phyloP scores from a whole-genome alignment of 148 eudicot genomes.

The Rhododendron ovatum region DNA sequence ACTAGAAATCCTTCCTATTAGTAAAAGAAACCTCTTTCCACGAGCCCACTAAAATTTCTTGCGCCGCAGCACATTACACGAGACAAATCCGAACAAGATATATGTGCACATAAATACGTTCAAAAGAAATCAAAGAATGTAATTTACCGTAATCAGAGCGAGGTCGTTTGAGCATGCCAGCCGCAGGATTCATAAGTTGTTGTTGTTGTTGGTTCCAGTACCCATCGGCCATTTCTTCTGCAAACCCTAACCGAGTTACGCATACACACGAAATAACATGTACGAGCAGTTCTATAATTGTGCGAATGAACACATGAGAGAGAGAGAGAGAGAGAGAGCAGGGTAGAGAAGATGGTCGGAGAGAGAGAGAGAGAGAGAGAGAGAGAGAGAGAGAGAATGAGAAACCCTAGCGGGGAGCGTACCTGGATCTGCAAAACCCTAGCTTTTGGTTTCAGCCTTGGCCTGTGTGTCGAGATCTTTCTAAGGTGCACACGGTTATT shows the following conservation, averaged over 20 bases:
- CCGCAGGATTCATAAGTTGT: constrained; percentile 11
- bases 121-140: not conserved
- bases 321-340: not conserved
- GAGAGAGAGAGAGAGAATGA: no score
- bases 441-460: not conserved
- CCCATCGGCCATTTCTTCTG: constrained; percentile 28
- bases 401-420: not conserved
- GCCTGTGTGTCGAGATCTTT: constrained; percentile 1
- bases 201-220: constrained; percentile 23
- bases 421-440: constrained; percentile 9
- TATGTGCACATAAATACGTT: not conserved
- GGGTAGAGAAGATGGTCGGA: not conserved
- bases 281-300: not conserved
- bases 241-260: not conserved
- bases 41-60: not conserved
- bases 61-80: not conserved
- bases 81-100: not conserved
- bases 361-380: no score
- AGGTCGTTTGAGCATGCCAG: constrained; percentile 29
- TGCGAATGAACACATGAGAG: not conserved
- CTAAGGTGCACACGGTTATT: not conserved
- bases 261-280: not conserved
- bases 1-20: not conserved
- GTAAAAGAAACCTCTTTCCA: not conserved
- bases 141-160: constrained; percentile 21